Base-by-base conservation (phyloP, 148 eudicot species). In the Simmondsia chinensis region DNA sequence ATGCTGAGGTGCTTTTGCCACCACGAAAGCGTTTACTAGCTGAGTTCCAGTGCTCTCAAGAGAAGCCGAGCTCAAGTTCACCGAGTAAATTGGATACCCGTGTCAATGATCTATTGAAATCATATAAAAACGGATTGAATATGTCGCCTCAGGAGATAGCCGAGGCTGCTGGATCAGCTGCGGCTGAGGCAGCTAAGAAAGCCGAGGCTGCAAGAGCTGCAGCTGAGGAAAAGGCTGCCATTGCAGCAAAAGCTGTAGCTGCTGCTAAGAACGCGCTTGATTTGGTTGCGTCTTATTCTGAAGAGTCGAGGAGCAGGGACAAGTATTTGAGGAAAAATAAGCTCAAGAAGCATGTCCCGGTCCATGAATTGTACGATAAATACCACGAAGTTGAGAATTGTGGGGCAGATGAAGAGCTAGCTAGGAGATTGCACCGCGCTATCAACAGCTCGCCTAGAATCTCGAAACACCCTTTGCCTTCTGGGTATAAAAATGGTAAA, bases 21-120 rank as follows among this genome's bases (percentile, higher is more conserved):
- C 97, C 97, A 20, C 79, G 93, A 30, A 89, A 89, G 52, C 80
- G 95, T 36, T 74, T 81, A 34, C 69, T 89, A 14, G 95, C 85
- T 0, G 93, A 85, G 26, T 40, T 81, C 1, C 69, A 54, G 13
- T 63, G 63, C 39, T 62, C 61, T 13, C 67, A 55, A 41, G 68
- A 55, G 37, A 55, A 48, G 11, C 50, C 56, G 0, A 60, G 48
- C 22, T 41, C 73, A 23, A 46, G 17, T 48, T 40, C 36, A 7
- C 20, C 47, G 31, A 60, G 50, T 41, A 74, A 66, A 39, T 74
- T 71, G 10, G 72, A 84, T 48, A 6, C 34, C 13, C 76, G 70
- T 32, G 65, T 84, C 33, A 68, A 56, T 47, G 54, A 60, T 33
- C 47, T 89, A 13, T 41, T 74, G 55, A 73, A 54, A 54, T 54